A percentile compares a stretch with the other conserved stretches of the same genome.
Conservation (phyloP, 2,329 filamentous ascomycete genomes). For the Diaporthe sp. region DNA sequence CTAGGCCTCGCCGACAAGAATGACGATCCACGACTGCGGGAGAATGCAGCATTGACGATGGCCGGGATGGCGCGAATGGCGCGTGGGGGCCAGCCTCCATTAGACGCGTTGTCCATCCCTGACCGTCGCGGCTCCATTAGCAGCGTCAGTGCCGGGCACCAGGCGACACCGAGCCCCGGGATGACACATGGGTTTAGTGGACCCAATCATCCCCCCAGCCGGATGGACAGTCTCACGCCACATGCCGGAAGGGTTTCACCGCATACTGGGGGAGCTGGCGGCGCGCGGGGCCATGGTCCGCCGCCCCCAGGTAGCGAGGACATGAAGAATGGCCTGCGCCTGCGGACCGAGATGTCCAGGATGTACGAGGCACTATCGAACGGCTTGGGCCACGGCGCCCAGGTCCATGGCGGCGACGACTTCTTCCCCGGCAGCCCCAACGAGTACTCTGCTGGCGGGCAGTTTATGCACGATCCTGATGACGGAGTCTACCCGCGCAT, state of each 20-base stretch:
- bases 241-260: conserved; percentile 27
- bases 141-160: conserved; percentile 30
- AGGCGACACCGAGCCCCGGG: conserved; percentile 36
- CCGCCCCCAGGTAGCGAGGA: conserved; percentile 25
- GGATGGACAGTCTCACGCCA: conserved; percentile 40
- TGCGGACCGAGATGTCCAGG: conserved; percentile 68
- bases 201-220: conserved; percentile 15
- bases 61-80: conserved; percentile 67
- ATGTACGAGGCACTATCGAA: conserved; percentile 59
- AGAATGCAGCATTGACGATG: conserved; percentile 65
- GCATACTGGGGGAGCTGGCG: neutral
- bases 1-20: conserved; percentile 71
- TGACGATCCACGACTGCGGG: conserved; percentile 62
- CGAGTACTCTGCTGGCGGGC: conserved; percentile 22
- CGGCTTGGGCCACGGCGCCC: conserved; percentile 42
- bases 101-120: neutral
- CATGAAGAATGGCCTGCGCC: conserved; percentile 60
- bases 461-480: neutral
- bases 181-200: conserved; percentile 2
- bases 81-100: conserved; percentile 50
- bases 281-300: neutral
- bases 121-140: conserved; percentile 33
- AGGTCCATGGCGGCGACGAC: conserved; percentile 22
- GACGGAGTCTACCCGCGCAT: conserved; percentile 33
- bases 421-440: conserved; percentile 1